Conservation (phyloP, 2,329 filamentous ascomycete species). For the Hymenoscyphus infarciens region DNA sequence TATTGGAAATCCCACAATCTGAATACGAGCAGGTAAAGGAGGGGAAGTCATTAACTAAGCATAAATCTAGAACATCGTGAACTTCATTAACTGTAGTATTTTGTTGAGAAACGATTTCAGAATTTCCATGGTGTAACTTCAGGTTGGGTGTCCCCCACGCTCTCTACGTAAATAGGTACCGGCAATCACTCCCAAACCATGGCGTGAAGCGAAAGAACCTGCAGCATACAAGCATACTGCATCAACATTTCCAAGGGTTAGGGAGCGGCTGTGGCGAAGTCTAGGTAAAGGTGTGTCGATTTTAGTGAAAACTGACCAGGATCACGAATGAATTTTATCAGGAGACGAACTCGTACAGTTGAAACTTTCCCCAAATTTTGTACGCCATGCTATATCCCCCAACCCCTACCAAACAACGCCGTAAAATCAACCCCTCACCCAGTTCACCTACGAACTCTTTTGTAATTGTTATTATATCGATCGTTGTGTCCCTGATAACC, state of each 20-base stretch:
- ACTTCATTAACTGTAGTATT: neutral
- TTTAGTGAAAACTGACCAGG: neutral
- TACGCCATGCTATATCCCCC: slow-evolving; percentile 7
- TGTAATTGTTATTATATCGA: slow-evolving; percentile 12
- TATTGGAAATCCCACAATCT: neutral
- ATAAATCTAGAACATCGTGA: neutral
- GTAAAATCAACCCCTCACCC: neutral
- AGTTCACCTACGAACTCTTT: slow-evolving; percentile 5
- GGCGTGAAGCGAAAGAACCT: neutral
- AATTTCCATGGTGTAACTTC: neutral
- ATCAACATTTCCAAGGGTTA: neutral
- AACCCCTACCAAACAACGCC: neutral
- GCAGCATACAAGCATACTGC: neutral
- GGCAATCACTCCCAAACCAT: neutral
- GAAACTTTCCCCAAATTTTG: neutral
- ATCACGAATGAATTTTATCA: neutral
- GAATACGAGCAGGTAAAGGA: neutral
- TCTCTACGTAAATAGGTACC: neutral
- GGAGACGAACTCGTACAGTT: neutral
- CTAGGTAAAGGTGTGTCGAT: neutral
- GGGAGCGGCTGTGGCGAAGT: neutral
- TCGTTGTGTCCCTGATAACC: slow-evolving; percentile 12
- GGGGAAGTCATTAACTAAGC: neutral
- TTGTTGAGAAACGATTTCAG: neutral
- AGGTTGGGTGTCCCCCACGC: neutral